Evolutionary conservation across 2,329 filamentous ascomycete species (phyloP), one percentile per base, ranked within the genome.

Genomic region (Fusarium heterosporum): DNA sequence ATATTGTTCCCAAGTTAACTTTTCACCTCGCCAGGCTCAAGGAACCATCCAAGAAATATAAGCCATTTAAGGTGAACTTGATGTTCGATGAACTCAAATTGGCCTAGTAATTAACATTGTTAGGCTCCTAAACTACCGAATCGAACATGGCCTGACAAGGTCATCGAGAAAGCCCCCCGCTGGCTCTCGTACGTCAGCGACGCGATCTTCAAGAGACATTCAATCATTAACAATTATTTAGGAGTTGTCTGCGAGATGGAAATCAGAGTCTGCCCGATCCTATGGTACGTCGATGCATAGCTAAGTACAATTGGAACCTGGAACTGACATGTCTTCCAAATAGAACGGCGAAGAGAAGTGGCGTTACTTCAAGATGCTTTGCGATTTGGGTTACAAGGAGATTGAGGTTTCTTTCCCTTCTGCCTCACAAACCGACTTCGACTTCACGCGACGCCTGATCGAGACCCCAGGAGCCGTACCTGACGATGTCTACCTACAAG

Each of bases 391-490:
- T 72, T 98, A 96, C 85, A 98, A 97, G 82, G 95, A 98, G 81
- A 97, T 98, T 69, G 95, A 98, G 78, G 91, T 97, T 19, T 96
- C 94, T 6, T 98, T 97, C 81, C 95, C 95, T 48, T 97, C 93
- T 1, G 93, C 95, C 14, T 97, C 93, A 38, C 91, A 97, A 77
- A 97, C 92, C 74, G 96, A 98, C 81, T 98, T 94, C 82, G 93
- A 97, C 83, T 98, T 98, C 76, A 97, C 93, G 39, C 87, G 93
- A 70, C 89, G 90, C 74, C 83, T 98, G 70, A 88, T 97, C 68
- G 90, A 96, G 73, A 72, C 69, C 12, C 64, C 69, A 26, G 69
- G 69, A 38, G 62, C 53, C 4, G 51, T 72, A 2, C 70, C 70
- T 13, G 62, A 97, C 75, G 94, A 97, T 78, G 93, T 97, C 55